phyloP scores from a whole-genome alignment of 2,329 filamentous ascomycete genomes.

The Talaromyces sp. region DNA sequence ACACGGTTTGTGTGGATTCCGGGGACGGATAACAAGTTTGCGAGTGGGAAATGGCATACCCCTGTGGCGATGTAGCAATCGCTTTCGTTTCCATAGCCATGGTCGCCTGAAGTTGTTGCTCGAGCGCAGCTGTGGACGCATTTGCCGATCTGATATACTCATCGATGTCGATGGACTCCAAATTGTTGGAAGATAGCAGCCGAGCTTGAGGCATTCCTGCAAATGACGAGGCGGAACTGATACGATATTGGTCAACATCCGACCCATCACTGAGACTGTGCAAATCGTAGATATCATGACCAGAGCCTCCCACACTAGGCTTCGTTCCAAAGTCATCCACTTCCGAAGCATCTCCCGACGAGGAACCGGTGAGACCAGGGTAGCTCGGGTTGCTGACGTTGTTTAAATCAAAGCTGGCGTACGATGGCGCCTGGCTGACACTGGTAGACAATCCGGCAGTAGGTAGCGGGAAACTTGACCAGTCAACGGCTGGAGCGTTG shows the following conservation, averaged over 20 bases:
- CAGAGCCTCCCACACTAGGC: constrained; percentile 28
- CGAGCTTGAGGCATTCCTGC: constrained; percentile 41
- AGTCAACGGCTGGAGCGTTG: constrained; percentile 45
- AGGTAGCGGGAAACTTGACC: constrained; percentile 46
- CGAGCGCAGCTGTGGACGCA: constrained; percentile 38
- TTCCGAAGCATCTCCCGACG: constrained; percentile 50
- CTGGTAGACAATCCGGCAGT: constrained; percentile 37
- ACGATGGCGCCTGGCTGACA: constrained; percentile 45
- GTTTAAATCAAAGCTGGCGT: constrained; percentile 46
- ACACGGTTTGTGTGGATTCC: constrained; percentile 20
- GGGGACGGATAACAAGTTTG: constrained; percentile 23
- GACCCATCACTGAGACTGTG: constrained; percentile 43
- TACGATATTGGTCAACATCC: constrained; percentile 40
- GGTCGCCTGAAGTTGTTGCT: constrained; percentile 39
- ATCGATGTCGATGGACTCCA: constrained; percentile 44
- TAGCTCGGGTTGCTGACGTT: constrained; percentile 36
- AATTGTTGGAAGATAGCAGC: constrained; percentile 39
- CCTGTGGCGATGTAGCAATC: constrained; percentile 30
- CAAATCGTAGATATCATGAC: constrained; percentile 36
- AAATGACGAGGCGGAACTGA: constrained; percentile 45
- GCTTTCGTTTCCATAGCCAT: constrained; percentile 37
- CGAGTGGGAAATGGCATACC: constrained; percentile 29
- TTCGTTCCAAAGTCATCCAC: constrained; percentile 43
- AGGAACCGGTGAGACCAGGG: constrained; percentile 43
- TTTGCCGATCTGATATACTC: constrained; percentile 44